Evolutionary conservation across 2,329 filamentous ascomycete genomes (phyloP).

Genomic region (Cercospora sesami): DNA sequence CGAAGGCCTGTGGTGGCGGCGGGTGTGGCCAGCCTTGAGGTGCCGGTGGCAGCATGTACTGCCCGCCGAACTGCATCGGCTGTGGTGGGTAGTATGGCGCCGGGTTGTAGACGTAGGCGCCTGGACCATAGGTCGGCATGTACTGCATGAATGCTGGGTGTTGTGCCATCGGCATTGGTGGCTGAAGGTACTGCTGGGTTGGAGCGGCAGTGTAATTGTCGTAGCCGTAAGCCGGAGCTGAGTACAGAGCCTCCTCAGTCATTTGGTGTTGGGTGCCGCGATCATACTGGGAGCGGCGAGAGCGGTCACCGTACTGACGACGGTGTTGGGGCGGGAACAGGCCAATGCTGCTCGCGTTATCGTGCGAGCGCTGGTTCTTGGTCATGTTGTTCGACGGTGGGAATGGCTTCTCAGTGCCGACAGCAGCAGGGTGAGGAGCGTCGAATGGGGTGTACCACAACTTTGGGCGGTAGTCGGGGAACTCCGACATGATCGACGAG

Average conservation of each 20-base stretch:
- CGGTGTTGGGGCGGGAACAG: constrained; percentile 78
- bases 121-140: constrained; percentile 1
- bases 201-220: constrained; percentile 12
- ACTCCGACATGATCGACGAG: constrained; percentile 91
- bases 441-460: constrained; percentile 60
- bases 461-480: constrained; percentile 78
- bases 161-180: not conserved
- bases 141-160: not conserved
- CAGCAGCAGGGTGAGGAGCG: constrained; percentile 44
- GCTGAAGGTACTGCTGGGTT: not conserved
- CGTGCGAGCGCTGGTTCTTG: constrained; percentile 83
- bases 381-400: constrained; percentile 78
- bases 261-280: constrained; percentile 63
- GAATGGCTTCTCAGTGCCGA: constrained; percentile 73
- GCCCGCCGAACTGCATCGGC: not conserved
- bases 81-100: not conserved
- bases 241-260: constrained; percentile 33
- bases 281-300: constrained; percentile 75
- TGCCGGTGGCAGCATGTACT: not conserved
- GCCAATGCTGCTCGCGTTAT: constrained; percentile 84
- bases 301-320: constrained; percentile 67
- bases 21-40: not conserved
- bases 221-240: constrained; percentile 11
- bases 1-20: not conserved
- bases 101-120: not conserved